These are phyloP conservation scores for Scenedesmus sp. DNA, from an alignment of 163 green algal species.

Conservation along the genomic window DNA sequence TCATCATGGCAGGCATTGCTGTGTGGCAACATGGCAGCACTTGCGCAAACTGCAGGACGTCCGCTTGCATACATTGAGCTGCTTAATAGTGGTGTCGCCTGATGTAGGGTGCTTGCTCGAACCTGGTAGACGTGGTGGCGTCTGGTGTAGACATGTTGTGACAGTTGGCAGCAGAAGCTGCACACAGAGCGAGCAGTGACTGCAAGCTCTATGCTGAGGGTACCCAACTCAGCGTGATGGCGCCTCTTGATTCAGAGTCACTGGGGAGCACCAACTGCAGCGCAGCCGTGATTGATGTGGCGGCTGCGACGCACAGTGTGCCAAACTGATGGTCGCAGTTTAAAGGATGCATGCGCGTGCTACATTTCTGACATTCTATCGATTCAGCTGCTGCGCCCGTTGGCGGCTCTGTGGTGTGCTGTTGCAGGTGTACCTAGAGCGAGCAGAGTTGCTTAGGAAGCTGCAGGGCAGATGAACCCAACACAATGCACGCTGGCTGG, in stretches of 20 bases:
- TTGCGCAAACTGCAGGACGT: too few species aligned
- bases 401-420: background rate
- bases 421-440: conserved; percentile 45
- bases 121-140: too few species aligned
- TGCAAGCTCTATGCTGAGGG: background rate
- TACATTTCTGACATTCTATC: background rate
- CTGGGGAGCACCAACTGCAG: background rate
- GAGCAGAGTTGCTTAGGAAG: conserved; percentile 28
- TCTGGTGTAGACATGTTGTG: too few species aligned
- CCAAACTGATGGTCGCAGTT: too few species aligned
- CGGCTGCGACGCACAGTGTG: background rate
- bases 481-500: background rate
- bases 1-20: too few species aligned
- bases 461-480: background rate
- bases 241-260: background rate
- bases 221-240: background rate
- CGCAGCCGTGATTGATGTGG: background rate
- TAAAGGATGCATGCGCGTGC: too few species aligned
- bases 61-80: too few species aligned
- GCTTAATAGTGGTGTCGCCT: too few species aligned
- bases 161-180: too few species aligned
- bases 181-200: too few species aligned
- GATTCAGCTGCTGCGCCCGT: background rate
- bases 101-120: too few species aligned
- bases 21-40: too few species aligned